A percentile compares a stretch with the other conserved stretches of the same genome.
Evolutionary conservation across 352 stramenopile genomes (phyloP).

Genomic region (Nothophytophthora sp.): DNA sequence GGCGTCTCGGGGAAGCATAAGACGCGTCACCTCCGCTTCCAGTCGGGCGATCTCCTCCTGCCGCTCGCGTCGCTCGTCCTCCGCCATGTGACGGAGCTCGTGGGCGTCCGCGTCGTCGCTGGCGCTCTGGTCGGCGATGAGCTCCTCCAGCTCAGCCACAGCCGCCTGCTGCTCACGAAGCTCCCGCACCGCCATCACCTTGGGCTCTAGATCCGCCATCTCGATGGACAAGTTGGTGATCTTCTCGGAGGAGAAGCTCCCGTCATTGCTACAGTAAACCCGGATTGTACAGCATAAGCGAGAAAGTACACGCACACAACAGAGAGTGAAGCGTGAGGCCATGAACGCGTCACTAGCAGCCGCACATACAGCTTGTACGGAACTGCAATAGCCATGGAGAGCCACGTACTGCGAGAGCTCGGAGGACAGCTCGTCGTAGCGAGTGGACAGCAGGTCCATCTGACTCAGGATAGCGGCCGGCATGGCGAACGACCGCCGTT

Average conservation of each 20-base stretch:
- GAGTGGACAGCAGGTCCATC: conserved; percentile 60
- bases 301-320: neutral
- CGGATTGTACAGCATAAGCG: conserved; percentile 3
- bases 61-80: conserved; percentile 72
- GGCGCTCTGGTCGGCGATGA: conserved; percentile 60
- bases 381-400: neutral
- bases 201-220: conserved; percentile 79
- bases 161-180: conserved; percentile 90
- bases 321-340: neutral
- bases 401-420: conserved; percentile 62
- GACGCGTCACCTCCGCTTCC: conserved; percentile 60
- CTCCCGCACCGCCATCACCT: conserved; percentile 65
- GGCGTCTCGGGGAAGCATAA: conserved; percentile 81
- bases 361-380: too few species aligned
- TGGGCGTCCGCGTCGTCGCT: conserved; percentile 51
- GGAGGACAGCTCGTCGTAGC: conserved; percentile 65
- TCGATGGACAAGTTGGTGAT: conserved; percentile 87
- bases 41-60: conserved; percentile 50
- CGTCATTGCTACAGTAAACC: conserved; percentile 57
- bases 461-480: conserved; percentile 72
- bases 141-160: conserved; percentile 89
- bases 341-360: too few species aligned
- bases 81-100: conserved; percentile 75
- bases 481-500: conserved; percentile 57
- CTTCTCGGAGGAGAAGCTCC: conserved; percentile 66